phyloP scores from a whole-genome alignment of 179 eudicot genomes.

The Carnegiea gigantea region DNA sequence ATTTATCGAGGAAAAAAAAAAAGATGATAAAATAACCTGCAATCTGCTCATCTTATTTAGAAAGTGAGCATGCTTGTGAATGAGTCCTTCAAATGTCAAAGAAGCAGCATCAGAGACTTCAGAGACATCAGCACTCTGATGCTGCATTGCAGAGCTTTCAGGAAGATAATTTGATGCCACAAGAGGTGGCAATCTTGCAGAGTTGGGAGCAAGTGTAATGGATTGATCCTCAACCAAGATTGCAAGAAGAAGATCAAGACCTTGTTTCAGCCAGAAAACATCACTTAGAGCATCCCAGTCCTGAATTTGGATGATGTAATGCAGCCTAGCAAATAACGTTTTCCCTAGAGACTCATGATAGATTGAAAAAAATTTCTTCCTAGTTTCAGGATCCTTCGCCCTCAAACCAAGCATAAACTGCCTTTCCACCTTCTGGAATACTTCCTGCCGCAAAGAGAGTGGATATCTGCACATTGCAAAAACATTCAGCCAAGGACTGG shows the following conservation, averaged over 20 bases:
- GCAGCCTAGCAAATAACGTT: constrained; percentile 81
- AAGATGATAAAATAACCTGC: constrained; percentile 46
- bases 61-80: constrained; percentile 74
- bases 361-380: constrained; percentile 80
- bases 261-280: constrained; percentile 99
- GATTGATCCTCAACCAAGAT: constrained; percentile 89
- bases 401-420: constrained; percentile 96
- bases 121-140: constrained; percentile 54
- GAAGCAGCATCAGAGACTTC: constrained; percentile 76
- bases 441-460: constrained; percentile 72
- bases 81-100: constrained; percentile 73
- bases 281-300: constrained; percentile 99
- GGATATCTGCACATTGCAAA: constrained; percentile 59
- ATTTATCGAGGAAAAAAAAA: not conserved
- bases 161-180: constrained; percentile 54
- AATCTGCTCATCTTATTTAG: constrained; percentile 81
- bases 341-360: constrained; percentile 90
- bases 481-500: constrained; percentile 9
- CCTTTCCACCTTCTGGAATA: constrained; percentile 94
- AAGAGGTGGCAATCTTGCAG: constrained; percentile 83
- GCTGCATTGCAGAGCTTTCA: constrained; percentile 64
- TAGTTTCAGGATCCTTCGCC: constrained; percentile 89
- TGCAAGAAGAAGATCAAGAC: constrained; percentile 98
- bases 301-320: constrained; percentile 87
- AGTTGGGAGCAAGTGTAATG: constrained; percentile 95